phyloP scores from a whole-genome alignment of 495 filamentous ascomycete genomes.

The Aspergillus heteromorphus region DNA sequence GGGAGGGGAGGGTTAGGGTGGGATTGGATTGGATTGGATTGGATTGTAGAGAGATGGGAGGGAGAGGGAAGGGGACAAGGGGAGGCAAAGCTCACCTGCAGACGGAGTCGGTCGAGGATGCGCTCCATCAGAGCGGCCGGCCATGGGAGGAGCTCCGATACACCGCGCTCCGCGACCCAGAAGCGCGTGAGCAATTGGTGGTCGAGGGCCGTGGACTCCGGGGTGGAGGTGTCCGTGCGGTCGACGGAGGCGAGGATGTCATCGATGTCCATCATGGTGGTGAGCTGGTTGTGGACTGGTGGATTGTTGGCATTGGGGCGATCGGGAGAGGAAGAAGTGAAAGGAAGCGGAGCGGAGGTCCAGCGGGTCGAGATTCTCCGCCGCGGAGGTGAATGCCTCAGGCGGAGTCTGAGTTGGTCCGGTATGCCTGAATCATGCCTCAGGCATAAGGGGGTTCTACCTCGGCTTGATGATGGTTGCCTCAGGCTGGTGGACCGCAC shows the following conservation, averaged over 20 bases:
- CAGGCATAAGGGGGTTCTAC: not conserved
- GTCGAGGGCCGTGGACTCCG: conserved; percentile 60
- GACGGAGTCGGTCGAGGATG: conserved; percentile 66
- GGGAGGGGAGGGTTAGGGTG: not conserved
- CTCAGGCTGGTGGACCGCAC: not conserved
- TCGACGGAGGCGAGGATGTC: conserved; percentile 83
- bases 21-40: not conserved
- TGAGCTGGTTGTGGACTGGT: not conserved
- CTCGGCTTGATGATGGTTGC: too few relatives aligned
- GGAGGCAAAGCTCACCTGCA: conserved; percentile 55
- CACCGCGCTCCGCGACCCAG: conserved; percentile 86
- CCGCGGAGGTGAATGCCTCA: conserved; percentile 14
- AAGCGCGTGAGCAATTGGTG: conserved; percentile 84
- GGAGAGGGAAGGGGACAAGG: not conserved
- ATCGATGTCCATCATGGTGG: conserved; percentile 69
- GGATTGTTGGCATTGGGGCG: not conserved
- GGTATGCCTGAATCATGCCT: too few relatives aligned
- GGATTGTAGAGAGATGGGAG: not conserved
- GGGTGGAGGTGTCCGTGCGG: conserved; percentile 48
- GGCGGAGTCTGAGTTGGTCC: conserved; percentile 1
- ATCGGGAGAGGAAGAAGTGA: not conserved
- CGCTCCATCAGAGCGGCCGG: conserved; percentile 66
- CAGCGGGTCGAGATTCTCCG: not conserved
- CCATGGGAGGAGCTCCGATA: conserved; percentile 76
- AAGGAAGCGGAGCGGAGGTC: conserved; percentile 20